These are phyloP conservation scores for Fusarium globosum DNA, from an alignment of 2,329 filamentous ascomycete genomes.

Conservation along the genomic window DNA sequence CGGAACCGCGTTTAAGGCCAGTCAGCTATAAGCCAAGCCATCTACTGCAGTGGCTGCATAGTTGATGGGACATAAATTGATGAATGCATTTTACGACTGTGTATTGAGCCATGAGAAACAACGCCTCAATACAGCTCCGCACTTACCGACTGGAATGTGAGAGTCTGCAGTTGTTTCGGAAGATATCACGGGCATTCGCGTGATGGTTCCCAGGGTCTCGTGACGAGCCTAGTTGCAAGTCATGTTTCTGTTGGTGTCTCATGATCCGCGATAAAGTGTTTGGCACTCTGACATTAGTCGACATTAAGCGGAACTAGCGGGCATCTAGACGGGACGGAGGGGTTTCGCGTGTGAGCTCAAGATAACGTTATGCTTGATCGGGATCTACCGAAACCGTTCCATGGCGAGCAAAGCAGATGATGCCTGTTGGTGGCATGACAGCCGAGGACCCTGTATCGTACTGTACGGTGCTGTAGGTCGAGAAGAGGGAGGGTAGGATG, in stretches of 20 bases:
- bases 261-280: slow-evolving; percentile 2
- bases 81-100: neutral
- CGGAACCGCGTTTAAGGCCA: slow-evolving; percentile 17
- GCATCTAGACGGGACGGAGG: neutral
- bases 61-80: neutral
- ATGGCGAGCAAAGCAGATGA: slow-evolving; percentile 33
- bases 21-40: neutral
- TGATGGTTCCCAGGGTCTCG: slow-evolving; percentile 26
- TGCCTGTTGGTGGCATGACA: slow-evolving; percentile 41
- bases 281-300: neutral
- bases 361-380: slow-evolving; percentile 26
- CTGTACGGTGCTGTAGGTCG: neutral
- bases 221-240: slow-evolving; percentile 19
- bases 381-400: slow-evolving; percentile 29
- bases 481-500: slow-evolving; percentile 36
- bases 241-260: slow-evolving; percentile 25
- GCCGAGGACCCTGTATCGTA: slow-evolving; percentile 4
- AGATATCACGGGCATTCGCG: slow-evolving; percentile 8
- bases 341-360: slow-evolving; percentile 4
- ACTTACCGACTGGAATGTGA: slow-evolving; percentile 10
- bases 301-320: slow-evolving; percentile 14
- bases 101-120: slow-evolving; percentile 10
- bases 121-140: neutral
- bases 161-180: slow-evolving; percentile 19
- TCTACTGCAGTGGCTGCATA: slow-evolving; percentile 18